Evolutionary conservation across 768 basidiomycete genomes (phyloP).

Genomic region (Strobilomyces dryophilus): DNA sequence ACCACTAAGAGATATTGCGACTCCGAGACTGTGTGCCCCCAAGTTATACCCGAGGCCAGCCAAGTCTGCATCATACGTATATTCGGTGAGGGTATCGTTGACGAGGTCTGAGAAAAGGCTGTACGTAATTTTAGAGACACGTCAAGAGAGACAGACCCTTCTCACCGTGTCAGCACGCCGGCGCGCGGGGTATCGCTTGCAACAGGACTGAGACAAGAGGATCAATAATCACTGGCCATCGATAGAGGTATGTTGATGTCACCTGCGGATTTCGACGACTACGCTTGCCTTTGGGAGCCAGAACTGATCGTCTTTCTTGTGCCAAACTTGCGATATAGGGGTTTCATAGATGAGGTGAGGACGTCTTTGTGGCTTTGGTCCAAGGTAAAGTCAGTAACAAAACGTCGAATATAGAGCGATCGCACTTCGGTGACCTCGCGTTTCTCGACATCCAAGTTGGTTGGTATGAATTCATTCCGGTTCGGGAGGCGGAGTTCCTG

Average conservation of each 20-base stretch:
- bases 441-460: conserved; percentile 80
- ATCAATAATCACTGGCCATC: neutral
- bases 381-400: conserved; percentile 1
- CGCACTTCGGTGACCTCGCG: conserved; percentile 59
- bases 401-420: neutral
- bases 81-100: conserved; percentile 85
- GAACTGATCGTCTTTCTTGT: conserved; percentile 96
- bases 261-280: conserved; percentile 75
- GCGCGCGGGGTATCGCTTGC: conserved; percentile 63
- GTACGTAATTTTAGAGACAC: neutral
- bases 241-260: conserved; percentile 7
- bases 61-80: conserved; percentile 87
- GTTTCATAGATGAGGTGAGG: conserved; percentile 77
- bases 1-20: conserved; percentile 67
- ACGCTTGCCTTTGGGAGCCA: conserved; percentile 90
- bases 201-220: conserved; percentile 40
- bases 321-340: conserved; percentile 74
- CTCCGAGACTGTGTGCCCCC: conserved; percentile 55
- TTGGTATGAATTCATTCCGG: conserved; percentile 89
- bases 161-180: conserved; percentile 68
- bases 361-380: conserved; percentile 59
- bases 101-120: conserved; percentile 84
- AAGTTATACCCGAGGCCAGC: conserved; percentile 82
- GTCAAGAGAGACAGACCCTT: neutral
- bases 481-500: conserved; percentile 72